phyloP scores from a whole-genome alignment of 140 eudicot species.

The Erigeron philadelphicus region DNA sequence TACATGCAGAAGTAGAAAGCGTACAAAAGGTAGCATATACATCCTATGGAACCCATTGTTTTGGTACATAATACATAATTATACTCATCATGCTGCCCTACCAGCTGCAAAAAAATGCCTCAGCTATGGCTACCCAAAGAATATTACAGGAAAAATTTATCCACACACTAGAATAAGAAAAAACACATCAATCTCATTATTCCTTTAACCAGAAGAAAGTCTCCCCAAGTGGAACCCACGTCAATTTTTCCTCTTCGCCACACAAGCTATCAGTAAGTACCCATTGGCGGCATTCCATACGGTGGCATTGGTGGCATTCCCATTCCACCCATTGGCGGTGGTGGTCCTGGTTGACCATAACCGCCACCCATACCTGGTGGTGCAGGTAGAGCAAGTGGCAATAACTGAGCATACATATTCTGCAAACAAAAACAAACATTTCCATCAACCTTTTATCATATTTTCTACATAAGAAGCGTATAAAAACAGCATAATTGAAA shows the following conservation, averaged over 20 bases:
- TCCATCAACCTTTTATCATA: slow-evolving; percentile 10
- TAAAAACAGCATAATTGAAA: not conserved
- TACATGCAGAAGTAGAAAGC: slow-evolving; percentile 20
- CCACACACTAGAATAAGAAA: slow-evolving; percentile 35
- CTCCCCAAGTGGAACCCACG: slow-evolving; percentile 20
- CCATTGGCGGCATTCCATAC: slow-evolving; percentile 95
- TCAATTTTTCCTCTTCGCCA: slow-evolving; percentile 18
- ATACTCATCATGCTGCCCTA: slow-evolving; percentile 51
- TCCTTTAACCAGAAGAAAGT: slow-evolving; percentile 25
- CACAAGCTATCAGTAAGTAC: slow-evolving; percentile 39
- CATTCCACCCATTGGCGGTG: slow-evolving; percentile 83
- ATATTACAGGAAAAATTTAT: slow-evolving; percentile 61
- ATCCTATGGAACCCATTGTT: slow-evolving; percentile 19
- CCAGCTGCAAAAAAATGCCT: slow-evolving; percentile 73
- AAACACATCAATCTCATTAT: slow-evolving; percentile 17
- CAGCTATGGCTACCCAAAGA: slow-evolving; percentile 53
- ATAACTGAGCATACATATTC: slow-evolving; percentile 95
- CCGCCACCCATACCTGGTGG: slow-evolving; percentile 83
- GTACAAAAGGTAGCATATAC: slow-evolving; percentile 25
- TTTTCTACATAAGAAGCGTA: not conserved
- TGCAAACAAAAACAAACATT: slow-evolving; percentile 37
- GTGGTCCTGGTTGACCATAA: slow-evolving; percentile 61
- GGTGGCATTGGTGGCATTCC: slow-evolving; percentile 82
- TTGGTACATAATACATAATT: slow-evolving; percentile 44
- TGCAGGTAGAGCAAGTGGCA: slow-evolving; percentile 97